Evolutionary conservation across 768 basidiomycete genomes (phyloP).

Genomic region (Lactarius psammicola): DNA sequence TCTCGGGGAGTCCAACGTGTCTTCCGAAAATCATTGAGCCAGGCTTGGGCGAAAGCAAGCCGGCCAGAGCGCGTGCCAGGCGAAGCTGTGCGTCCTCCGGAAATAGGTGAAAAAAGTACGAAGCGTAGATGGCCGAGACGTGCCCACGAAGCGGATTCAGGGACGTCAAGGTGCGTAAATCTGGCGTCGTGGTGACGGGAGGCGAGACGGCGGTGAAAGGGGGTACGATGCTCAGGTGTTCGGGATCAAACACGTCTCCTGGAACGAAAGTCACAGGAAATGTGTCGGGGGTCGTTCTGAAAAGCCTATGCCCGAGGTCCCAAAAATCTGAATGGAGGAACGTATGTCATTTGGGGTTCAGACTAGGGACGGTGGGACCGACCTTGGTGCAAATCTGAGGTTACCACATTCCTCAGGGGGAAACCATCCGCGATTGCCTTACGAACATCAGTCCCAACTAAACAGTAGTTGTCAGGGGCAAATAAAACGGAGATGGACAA

Average conservation of each 20-base stretch:
- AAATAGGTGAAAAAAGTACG: conserved; percentile 53
- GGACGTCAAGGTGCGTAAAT: conserved; percentile 38
- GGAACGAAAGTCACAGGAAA: conserved; percentile 56
- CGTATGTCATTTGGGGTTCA: not conserved
- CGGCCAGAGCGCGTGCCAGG: conserved; percentile 43
- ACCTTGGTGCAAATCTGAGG: conserved; percentile 43
- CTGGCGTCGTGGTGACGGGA: conserved; percentile 29
- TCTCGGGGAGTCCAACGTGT: conserved; percentile 39
- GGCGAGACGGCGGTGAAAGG: conserved; percentile 32
- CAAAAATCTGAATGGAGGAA: conserved; percentile 48
- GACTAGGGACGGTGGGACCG: not conserved
- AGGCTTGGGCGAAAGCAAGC: conserved; percentile 42
- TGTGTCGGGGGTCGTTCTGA: conserved; percentile 48
- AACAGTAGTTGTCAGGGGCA: not conserved
- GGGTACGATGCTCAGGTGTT: conserved; percentile 38
- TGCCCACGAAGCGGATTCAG: conserved; percentile 48
- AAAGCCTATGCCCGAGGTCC: conserved; percentile 61
- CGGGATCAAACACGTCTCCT: conserved; percentile 53
- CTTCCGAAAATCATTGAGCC: conserved; percentile 49
- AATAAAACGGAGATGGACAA: not conserved
- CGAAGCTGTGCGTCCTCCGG: conserved; percentile 40
- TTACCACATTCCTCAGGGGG: conserved; percentile 41
- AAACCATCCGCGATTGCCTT: conserved; percentile 45
- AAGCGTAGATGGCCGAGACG: conserved; percentile 49
- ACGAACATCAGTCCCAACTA: conserved; percentile 45